phyloP scores from a whole-genome alignment of 75 land plant genomes.

The Ceratopteris richardii region DNA sequence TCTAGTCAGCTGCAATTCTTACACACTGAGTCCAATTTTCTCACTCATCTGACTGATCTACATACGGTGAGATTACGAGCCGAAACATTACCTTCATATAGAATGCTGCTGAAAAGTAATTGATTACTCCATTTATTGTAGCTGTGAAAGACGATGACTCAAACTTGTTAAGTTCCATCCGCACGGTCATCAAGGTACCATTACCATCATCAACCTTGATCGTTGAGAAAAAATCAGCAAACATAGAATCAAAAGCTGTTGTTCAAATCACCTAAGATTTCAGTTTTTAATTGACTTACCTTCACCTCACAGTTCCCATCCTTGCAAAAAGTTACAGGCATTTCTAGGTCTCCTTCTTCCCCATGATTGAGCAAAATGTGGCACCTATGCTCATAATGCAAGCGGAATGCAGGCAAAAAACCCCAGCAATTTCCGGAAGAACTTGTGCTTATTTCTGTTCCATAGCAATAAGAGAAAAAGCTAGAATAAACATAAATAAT shows the following conservation, averaged over 20 bases:
- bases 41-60: no score
- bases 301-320: conserved; percentile 50
- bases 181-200: no score
- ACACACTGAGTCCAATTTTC: no score
- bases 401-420: conserved; percentile 64
- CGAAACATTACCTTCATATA: conserved; percentile 4
- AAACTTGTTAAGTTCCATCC: no score
- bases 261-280: no score
- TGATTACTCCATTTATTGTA: background rate
- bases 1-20: no score
- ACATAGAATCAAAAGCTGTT: no score
- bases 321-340: conserved; percentile 38
- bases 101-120: background rate
- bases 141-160: background rate
- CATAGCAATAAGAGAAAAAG: background rate
- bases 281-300: conserved; percentile 20
- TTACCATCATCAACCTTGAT: no score
- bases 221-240: no score
- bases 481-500: background rate
- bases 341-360: conserved; percentile 29
- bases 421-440: conserved; percentile 38
- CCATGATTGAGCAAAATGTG: conserved; percentile 65
- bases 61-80: no score
- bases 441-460: background rate
- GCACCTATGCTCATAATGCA: conserved; percentile 52